These are phyloP conservation scores for Monilinia fructigena DNA, from an alignment of 2,329 filamentous ascomycete genomes.

Conservation along the genomic window DNA sequence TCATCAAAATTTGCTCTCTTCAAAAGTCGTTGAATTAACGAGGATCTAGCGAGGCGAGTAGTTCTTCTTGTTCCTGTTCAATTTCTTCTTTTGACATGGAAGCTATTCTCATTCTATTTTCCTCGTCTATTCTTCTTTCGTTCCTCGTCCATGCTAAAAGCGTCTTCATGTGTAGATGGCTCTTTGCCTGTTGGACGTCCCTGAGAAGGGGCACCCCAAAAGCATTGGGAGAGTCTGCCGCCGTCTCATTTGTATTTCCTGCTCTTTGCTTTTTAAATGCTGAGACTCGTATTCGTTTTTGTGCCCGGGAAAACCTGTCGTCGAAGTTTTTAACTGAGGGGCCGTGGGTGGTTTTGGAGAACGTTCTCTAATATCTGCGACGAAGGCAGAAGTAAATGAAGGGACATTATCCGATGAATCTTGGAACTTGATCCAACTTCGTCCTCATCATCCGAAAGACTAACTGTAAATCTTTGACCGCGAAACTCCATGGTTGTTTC, in stretches of 20 bases:
- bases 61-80: constrained; percentile 71
- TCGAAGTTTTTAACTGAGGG: constrained; percentile 55
- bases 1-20: constrained; percentile 40
- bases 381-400: constrained; percentile 45
- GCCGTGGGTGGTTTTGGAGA: constrained; percentile 62
- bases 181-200: constrained; percentile 29
- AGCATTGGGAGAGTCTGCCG: constrained; percentile 28
- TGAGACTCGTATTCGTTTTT: constrained; percentile 70
- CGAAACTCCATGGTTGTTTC: constrained; percentile 48
- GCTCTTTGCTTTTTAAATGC: constrained; percentile 72
- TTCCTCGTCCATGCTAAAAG: constrained; percentile 53
- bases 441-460: constrained; percentile 55
- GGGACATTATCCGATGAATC: constrained; percentile 35
- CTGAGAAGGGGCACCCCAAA: constrained; percentile 26
- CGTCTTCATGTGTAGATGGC: constrained; percentile 30
- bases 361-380: constrained; percentile 78
- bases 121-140: constrained; percentile 71
- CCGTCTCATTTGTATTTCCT: constrained; percentile 22
- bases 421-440: constrained; percentile 35
- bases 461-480: constrained; percentile 60
- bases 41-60: constrained; percentile 74
- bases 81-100: constrained; percentile 83
- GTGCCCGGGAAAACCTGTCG: constrained; percentile 82
- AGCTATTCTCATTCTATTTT: constrained; percentile 73
- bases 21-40: constrained; percentile 73